Evolutionary conservation across 371 early-diverging fungal species (phyloP).

Genomic region (Haplosporangium sp.): DNA sequence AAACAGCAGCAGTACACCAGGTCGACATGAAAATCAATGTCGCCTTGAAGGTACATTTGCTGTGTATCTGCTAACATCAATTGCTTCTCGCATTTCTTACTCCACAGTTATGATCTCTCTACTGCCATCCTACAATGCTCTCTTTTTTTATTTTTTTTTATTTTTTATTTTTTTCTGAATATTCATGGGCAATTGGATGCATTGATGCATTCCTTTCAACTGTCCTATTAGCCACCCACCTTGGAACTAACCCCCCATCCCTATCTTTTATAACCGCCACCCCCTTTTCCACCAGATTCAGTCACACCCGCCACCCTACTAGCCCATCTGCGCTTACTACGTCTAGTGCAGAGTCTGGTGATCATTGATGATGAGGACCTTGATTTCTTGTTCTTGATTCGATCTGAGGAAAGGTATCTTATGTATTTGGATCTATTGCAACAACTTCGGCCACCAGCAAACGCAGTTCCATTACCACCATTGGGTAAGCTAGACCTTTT

Average conservation of each 20-base stretch:
- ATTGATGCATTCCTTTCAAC: slow-evolving; percentile 1
- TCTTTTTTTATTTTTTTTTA: not conserved
- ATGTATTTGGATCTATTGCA: slow-evolving; percentile 49
- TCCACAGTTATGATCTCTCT: slow-evolving; percentile 4
- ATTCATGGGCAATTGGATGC: not conserved
- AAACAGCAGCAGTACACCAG: not conserved
- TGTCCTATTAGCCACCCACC: not conserved
- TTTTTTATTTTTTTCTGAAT: too few species aligned
- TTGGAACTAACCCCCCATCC: not conserved
- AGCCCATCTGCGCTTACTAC: slow-evolving; percentile 45
- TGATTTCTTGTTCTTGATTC: slow-evolving; percentile 53
- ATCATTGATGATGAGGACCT: slow-evolving; percentile 47
- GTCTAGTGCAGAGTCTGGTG: slow-evolving; percentile 43
- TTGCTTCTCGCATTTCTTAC: not conserved
- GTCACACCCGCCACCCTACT: slow-evolving; percentile 38
- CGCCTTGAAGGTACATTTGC: slow-evolving; percentile 13
- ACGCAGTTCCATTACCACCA: slow-evolving; percentile 39
- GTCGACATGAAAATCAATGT: not conserved
- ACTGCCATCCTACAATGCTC: not conserved
- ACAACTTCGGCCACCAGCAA: slow-evolving; percentile 21
- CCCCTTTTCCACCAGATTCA: slow-evolving; percentile 17
- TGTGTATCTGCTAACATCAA: not conserved
- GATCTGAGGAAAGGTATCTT: slow-evolving; percentile 53
- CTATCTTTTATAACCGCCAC: not conserved
- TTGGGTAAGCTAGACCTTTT: slow-evolving; percentile 21